Percentiles rank a stretch among this genome's conserved stretches.
Evolutionary conservation across 257 asterid species (phyloP).

Genomic region (Petunia axillaris): DNA sequence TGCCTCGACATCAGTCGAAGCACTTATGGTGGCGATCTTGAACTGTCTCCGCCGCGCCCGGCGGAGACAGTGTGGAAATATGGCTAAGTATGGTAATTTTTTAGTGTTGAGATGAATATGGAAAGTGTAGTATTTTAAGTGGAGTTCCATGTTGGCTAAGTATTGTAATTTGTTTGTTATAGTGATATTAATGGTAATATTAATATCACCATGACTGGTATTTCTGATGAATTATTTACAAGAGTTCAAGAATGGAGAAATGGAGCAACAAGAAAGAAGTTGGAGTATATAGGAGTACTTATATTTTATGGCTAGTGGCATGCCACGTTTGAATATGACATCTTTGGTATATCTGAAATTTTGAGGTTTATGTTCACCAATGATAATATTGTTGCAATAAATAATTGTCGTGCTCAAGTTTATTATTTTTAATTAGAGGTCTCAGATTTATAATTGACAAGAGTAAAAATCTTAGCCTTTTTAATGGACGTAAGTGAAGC

Average conservation of each 20-base stretch:
- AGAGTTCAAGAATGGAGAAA: background rate
- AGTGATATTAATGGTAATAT: background rate
- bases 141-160: background rate
- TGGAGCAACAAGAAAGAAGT: background rate
- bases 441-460: no score
- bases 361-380: slow-evolving; percentile 13
- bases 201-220: background rate
- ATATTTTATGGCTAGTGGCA: background rate
- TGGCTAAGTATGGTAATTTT: background rate
- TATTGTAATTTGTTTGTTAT: background rate
- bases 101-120: background rate
- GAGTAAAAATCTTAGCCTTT: no score
- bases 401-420: no score
- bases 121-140: background rate
- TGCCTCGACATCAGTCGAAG: background rate
- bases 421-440: no score
- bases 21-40: background rate
- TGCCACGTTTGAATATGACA: slow-evolving; percentile 15
- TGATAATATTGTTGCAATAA: background rate
- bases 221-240: background rate
- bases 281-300: background rate
- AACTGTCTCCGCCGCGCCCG: background rate
- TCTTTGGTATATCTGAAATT: background rate
- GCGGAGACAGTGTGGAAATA: background rate
- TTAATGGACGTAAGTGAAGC: no score